Evolutionary conservation across 1,139 yeast genomes (phyloP).

Genomic region (Saccharomyces hybrid): DNA sequence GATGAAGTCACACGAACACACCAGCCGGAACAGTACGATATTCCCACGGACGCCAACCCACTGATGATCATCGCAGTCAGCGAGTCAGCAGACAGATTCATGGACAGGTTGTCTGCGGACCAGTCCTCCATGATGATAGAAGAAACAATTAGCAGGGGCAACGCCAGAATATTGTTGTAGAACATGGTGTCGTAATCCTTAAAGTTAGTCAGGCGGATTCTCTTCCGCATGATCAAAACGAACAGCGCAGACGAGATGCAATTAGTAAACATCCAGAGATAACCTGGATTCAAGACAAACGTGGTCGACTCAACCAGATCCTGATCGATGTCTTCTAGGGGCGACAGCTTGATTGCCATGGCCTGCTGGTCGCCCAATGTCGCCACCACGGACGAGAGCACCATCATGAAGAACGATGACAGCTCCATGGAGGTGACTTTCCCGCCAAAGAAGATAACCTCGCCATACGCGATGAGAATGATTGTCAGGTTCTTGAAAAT

Average conservation of each 20-base stretch:
- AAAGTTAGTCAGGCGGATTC: constrained; percentile 92
- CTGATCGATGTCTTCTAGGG: constrained; percentile 13
- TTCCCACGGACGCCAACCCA: constrained; percentile 89
- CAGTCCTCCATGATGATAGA: constrained; percentile 84
- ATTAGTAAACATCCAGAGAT: constrained; percentile 91
- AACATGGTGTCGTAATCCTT: constrained; percentile 97
- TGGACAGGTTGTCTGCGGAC: constrained; percentile 66
- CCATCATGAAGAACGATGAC: constrained; percentile 81
- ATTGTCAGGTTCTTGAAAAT: constrained; percentile 94
- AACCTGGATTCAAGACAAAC: constrained; percentile 58
- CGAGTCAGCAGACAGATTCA: constrained; percentile 66
- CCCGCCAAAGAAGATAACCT: constrained; percentile 94
- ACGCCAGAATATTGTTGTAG: constrained; percentile 85
- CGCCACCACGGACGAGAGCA: constrained; percentile 83
- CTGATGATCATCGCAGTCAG: constrained; percentile 83
- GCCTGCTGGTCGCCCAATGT: constrained; percentile 71
- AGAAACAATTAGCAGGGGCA: constrained; percentile 72
- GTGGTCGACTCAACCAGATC: constrained; percentile 33
- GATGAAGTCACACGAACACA: constrained; percentile 97
- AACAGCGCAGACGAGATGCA: constrained; percentile 89
- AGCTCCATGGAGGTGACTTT: constrained; percentile 81
- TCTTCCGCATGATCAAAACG: constrained; percentile 89
- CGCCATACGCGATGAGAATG: constrained; percentile 94
- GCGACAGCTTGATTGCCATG: constrained; percentile 19
- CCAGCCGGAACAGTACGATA: constrained; percentile 97